Conservation (phyloP, 1,284 basidiomycete genomes). For the Peniophora sp. region DNA sequence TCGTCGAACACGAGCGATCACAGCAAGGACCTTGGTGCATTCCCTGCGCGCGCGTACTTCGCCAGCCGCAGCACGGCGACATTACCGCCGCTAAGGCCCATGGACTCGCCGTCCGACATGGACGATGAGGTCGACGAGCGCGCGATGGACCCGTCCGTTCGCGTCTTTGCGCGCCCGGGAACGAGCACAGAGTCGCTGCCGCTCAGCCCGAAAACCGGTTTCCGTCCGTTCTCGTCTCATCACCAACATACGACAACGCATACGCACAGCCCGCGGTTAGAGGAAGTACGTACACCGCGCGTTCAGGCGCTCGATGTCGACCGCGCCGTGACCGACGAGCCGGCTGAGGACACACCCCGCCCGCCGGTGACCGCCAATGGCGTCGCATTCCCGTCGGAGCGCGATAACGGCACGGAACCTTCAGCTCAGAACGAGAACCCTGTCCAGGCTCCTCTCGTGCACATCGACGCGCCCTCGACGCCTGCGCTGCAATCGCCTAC, state of each 20-base stretch:
- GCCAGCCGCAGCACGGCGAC: slow-evolving; percentile 20
- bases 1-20: not conserved
- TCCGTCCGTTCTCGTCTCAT: not conserved
- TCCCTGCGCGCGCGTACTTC: not conserved
- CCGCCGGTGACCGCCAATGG: too few species aligned
- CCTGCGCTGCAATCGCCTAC: slow-evolving; percentile 4
- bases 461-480: not conserved
- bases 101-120: slow-evolving; percentile 22
- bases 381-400: not conserved
- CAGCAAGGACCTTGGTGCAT: not conserved
- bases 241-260: slow-evolving; percentile 15
- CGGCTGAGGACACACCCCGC: not conserved
- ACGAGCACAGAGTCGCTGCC: slow-evolving; percentile 64
- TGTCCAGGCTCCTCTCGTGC: not conserved
- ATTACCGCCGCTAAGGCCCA: slow-evolving; percentile 21
- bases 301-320: slow-evolving; percentile 14
- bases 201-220: not conserved
- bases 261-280: slow-evolving; percentile 10
- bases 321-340: slow-evolving; percentile 5
- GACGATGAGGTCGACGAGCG: slow-evolving; percentile 22
- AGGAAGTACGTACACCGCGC: slow-evolving; percentile 11
- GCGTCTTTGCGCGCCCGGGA: slow-evolving; percentile 61
- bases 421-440: too few species aligned
- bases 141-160: slow-evolving; percentile 47
- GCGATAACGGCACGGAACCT: too few species aligned